A percentile compares a stretch with the other conserved stretches of the same genome.
These are phyloP conservation scores for Hibiscus tridactylites DNA, from an alignment of 345 rosid genomes.

Conservation along the genomic window DNA sequence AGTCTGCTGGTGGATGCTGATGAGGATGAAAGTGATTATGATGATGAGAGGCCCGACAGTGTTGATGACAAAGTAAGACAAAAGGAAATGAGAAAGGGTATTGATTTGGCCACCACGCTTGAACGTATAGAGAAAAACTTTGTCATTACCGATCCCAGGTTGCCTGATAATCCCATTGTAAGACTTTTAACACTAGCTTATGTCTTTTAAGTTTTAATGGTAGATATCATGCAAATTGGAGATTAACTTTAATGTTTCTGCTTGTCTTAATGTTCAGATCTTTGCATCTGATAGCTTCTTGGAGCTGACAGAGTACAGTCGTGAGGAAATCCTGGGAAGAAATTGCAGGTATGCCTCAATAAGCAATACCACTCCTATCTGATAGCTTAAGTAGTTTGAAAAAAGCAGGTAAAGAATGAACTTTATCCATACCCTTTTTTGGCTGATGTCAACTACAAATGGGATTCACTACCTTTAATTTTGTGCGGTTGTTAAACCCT, in stretches of 20 bases:
- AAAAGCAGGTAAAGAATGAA: neutral
- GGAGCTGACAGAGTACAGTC: conserved; percentile 94
- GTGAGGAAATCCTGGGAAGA: conserved; percentile 93
- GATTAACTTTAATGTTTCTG: neutral
- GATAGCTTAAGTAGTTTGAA: neutral
- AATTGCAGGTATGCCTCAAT: conserved; percentile 60
- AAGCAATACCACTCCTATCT: too few relatives aligned
- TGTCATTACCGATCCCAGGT: conserved; percentile 95
- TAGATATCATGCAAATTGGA: neutral
- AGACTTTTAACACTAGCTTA: conserved; percentile 16
- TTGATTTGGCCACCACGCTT: conserved; percentile 92
- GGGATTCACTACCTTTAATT: neutral
- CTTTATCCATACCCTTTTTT: neutral
- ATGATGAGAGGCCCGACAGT: conserved; percentile 63
- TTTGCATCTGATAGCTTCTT: conserved; percentile 97
- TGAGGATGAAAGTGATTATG: conserved; percentile 28
- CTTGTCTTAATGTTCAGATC: conserved; percentile 40
- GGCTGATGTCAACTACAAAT: neutral
- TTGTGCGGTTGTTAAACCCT: neutral
- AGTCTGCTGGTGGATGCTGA: conserved; percentile 27
- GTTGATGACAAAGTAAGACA: conserved; percentile 75
- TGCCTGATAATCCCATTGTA: conserved; percentile 98
- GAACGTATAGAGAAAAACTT: conserved; percentile 98
- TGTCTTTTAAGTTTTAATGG: neutral
- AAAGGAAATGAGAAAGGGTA: conserved; percentile 97